Evolutionary conservation across 768 basidiomycete species (phyloP), one percentile per base, ranked within the genome.

Genomic region (Psilocybe cubensis): DNA sequence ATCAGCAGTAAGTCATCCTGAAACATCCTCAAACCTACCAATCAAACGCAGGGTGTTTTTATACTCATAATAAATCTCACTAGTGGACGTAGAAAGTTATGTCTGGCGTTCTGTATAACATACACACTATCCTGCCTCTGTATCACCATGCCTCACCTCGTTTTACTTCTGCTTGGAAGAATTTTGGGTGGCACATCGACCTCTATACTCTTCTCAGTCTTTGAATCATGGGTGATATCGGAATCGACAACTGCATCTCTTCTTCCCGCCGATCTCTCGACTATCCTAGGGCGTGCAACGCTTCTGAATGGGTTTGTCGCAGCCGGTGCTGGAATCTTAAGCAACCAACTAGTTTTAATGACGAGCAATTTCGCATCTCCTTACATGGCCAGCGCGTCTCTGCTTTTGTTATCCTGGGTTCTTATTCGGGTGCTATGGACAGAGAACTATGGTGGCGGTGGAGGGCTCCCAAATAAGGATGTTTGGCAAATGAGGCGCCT

Each of bases 221-320:
- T 91, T 62, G 89, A 92, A 63, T 85, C 88, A 21, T 92, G 91
- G 90, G 74, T 92, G 45, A 79, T 91, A 44, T 86, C 87, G 3
- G 79, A 88, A 0, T 75, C 86, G 14, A 80, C 81, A 21, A 70
- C 78, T 11, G 63, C 81, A 8, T 74, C 78, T 1, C 74, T 91
- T 7, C 74, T 84, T 1, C 77, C 82, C 7, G 70, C 79, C 10
- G 85, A 87, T 46, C 78, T 92, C 6, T 88, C 86, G 28, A 76
- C 70, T 20, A 89, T 91, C 59, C 82, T 92, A 72, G 90, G 90
- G 11, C 82, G 86, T 23, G 89, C 89, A 7, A 87, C 88, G 0
- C 78, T 91, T 10, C 73, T 89, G 31, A 92, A 91, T 56, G 89
- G 89, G 1, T 78, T 90, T 52, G 85, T 89, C 8, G 90, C 91